phyloP scores from a whole-genome alignment of 139 green algal genomes.

The Coelastrella sp. region DNA sequence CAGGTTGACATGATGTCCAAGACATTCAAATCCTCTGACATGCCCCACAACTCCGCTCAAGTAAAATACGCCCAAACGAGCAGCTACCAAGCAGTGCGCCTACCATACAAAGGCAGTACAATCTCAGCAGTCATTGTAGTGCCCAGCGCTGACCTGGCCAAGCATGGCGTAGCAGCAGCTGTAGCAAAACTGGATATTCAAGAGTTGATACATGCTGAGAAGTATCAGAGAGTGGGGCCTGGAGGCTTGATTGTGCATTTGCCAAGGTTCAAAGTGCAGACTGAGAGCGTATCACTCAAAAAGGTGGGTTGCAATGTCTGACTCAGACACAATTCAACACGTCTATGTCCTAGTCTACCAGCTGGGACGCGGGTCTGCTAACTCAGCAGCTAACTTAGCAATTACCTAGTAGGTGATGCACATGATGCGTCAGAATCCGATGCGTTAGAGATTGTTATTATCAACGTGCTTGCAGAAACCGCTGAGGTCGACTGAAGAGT shows the following conservation, averaged over 20 bases:
- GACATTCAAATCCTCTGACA: conserved; percentile 4
- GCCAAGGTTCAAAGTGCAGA: conserved; percentile 29
- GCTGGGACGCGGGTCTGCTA: too few relatives aligned
- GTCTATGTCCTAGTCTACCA: too few relatives aligned
- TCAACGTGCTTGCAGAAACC: too few relatives aligned
- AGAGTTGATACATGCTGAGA: neutral
- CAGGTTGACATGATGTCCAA: conserved; percentile 39
- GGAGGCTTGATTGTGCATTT: conserved; percentile 22
- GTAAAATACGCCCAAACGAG: conserved; percentile 14
- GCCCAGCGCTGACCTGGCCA: neutral
- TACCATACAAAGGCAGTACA: conserved; percentile 43
- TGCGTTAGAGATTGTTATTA: too few relatives aligned
- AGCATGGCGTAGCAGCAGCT: conserved; percentile 9
- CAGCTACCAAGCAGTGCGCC: conserved; percentile 10
- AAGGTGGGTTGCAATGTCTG: neutral
- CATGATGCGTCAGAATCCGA: too few relatives aligned
- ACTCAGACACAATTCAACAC: too few relatives aligned
- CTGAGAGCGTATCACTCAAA: conserved; percentile 3
- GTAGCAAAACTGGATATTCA: conserved; percentile 6
- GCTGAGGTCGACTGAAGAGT: too few relatives aligned
- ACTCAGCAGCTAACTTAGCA: too few relatives aligned
- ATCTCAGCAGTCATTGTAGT: conserved; percentile 30
- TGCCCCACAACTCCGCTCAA: neutral
- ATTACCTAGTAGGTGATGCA: too few relatives aligned
- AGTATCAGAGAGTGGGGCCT: neutral